Conservation (phyloP, 2,329 filamentous ascomycete species). For the Harringtonia aguacate region DNA sequence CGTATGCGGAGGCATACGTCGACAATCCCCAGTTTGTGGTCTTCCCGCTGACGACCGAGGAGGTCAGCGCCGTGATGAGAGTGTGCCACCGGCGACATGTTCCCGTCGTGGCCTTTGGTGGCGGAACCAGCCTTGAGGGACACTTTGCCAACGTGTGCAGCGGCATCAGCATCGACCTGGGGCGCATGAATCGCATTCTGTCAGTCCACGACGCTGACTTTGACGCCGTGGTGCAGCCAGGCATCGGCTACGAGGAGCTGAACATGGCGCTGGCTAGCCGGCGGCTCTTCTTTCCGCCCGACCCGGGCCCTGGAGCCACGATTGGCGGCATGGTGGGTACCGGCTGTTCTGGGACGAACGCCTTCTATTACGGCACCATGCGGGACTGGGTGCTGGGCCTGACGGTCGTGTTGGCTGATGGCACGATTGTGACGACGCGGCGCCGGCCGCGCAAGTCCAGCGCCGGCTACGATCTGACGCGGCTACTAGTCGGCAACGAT, state of each 20-base stretch:
- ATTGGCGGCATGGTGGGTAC: conserved; percentile 75
- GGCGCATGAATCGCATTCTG: conserved; percentile 62
- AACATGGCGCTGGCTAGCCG: conserved; percentile 60
- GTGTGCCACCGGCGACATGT: conserved; percentile 70
- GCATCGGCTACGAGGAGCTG: conserved; percentile 67
- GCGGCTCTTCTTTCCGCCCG: conserved; percentile 73
- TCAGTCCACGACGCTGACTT: conserved; percentile 56
- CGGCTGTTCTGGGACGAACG: conserved; percentile 49
- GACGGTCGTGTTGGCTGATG: conserved; percentile 47
- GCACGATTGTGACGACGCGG: conserved; percentile 44
- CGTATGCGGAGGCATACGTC: conserved; percentile 36
- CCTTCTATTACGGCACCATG: conserved; percentile 61
- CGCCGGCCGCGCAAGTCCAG: conserved; percentile 56
- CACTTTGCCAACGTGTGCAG: conserved; percentile 64
- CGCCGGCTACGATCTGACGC: conserved; percentile 62
- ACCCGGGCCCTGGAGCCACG: conserved; percentile 74
- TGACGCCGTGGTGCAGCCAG: conserved; percentile 59
- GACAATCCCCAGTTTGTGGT: conserved; percentile 57
- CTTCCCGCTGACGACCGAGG: conserved; percentile 65
- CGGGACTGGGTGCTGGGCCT: conserved; percentile 65
- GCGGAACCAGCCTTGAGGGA: conserved; percentile 68
- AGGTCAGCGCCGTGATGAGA: conserved; percentile 78
- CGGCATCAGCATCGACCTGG: conserved; percentile 68
- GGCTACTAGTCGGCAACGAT: conserved; percentile 59
- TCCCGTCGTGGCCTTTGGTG: conserved; percentile 56